Conservation (phyloP, 768 basidiomycete species). For the Hydnomerulius pinastri region DNA sequence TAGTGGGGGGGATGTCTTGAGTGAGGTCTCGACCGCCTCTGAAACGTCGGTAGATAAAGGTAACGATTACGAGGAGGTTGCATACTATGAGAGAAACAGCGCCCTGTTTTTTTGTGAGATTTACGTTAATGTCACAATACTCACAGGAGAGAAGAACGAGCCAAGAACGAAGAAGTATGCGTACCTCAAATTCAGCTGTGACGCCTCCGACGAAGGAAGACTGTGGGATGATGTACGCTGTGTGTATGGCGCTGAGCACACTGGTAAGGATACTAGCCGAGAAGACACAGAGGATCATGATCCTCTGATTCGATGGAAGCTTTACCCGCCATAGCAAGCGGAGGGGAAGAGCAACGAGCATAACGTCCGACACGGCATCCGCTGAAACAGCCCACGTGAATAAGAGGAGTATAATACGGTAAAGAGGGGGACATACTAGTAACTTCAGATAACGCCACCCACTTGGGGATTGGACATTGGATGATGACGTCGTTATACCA, state of each 20-base stretch:
- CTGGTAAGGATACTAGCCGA: slow-evolving; percentile 56
- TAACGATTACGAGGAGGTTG: slow-evolving; percentile 43
- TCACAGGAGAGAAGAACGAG: background rate
- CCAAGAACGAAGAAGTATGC: background rate
- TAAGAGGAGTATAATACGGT: background rate
- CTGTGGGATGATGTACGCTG: slow-evolving; percentile 38
- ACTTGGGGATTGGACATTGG: slow-evolving; percentile 44
- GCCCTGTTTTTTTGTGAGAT: slow-evolving; percentile 21
- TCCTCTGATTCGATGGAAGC: slow-evolving; percentile 41
- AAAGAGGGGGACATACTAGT: slow-evolving; percentile 40
- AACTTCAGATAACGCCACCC: slow-evolving; percentile 55
- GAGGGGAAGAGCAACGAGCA: slow-evolving; percentile 48
- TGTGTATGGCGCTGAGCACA: slow-evolving; percentile 45
- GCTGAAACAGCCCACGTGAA: slow-evolving; percentile 34
- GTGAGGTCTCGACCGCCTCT: slow-evolving; percentile 14
- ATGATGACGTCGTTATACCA: slow-evolving; percentile 42
- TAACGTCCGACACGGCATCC: slow-evolving; percentile 46
- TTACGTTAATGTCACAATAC: background rate
- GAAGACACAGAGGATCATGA: slow-evolving; percentile 47
- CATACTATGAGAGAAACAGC: slow-evolving; percentile 42
- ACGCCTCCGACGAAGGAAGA: slow-evolving; percentile 3
- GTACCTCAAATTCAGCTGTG: slow-evolving; percentile 47
- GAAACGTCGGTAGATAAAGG: slow-evolving; percentile 30
- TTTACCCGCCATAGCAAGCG: slow-evolving; percentile 45
- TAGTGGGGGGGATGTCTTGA: background rate